Percentiles rank a stretch among this genome's conserved stretches.
Conservation (phyloP, 179 eudicot genomes). For the Vitellaria paradoxa region DNA sequence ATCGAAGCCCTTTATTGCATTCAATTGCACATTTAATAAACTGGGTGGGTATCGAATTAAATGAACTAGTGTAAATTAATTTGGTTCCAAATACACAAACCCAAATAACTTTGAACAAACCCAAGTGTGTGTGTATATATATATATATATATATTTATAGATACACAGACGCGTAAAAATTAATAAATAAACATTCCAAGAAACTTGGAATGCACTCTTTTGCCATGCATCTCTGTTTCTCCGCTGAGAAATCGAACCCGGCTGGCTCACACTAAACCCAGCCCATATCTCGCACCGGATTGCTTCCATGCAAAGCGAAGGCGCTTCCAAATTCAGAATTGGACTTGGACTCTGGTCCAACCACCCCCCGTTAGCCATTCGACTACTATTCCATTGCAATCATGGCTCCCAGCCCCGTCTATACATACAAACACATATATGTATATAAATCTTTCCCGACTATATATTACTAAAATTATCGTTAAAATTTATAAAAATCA, state of each 20-base stretch:
- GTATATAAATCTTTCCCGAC: neutral
- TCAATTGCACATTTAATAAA: neutral
- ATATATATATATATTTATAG: no score
- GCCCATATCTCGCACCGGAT: neutral
- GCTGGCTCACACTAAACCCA: neutral
- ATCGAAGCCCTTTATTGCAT: no score
- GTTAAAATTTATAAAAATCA: neutral
- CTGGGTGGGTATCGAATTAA: neutral
- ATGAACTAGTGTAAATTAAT: neutral
- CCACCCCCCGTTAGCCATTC: neutral
- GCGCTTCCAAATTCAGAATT: neutral
- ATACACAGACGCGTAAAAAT: no score
- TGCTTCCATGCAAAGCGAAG: neutral
- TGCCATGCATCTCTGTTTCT: neutral
- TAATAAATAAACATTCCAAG: neutral
- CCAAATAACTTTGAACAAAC: neutral
- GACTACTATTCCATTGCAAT: constrained; percentile 12
- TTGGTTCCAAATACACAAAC: neutral
- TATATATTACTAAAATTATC: no score
- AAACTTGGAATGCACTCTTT: neutral
- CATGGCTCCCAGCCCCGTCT: neutral
- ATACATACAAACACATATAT: neutral
- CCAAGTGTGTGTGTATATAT: no score
- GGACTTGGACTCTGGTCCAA: neutral
- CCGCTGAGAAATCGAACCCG: neutral